Evolutionary conservation across 75 land plant species (phyloP).

Genomic region (Cupressus sempervirens): DNA sequence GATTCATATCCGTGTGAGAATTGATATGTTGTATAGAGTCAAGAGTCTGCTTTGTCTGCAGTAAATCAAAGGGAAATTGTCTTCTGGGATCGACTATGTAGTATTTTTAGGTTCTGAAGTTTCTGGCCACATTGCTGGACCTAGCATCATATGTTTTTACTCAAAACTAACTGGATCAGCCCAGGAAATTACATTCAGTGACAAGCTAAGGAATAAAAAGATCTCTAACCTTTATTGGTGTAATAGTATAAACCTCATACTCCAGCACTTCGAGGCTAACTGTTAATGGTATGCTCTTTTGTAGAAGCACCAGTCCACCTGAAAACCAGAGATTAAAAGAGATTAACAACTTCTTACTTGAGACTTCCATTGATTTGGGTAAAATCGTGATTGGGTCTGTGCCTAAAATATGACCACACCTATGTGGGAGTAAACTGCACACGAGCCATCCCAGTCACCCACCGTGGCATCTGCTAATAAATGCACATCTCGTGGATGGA

Average conservation of each 20-base stretch:
- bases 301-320: constrained; percentile 50
- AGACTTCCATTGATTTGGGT: neutral
- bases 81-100: no score
- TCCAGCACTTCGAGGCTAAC: constrained; percentile 68
- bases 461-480: constrained; percentile 35
- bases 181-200: neutral
- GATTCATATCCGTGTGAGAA: neutral
- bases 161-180: neutral
- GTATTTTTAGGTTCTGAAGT: no score
- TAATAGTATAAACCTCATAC: constrained; percentile 70
- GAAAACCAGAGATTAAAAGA: neutral
- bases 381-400: neutral
- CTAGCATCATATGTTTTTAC: neutral
- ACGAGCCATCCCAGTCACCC: constrained; percentile 53
- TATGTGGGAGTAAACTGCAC: constrained; percentile 25
- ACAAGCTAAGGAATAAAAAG: neutral
- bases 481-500: constrained; percentile 61
- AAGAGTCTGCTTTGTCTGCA: no score
- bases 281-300: constrained; percentile 43
- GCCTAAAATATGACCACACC: neutral
- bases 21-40: neutral
- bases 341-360: neutral
- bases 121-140: no score
- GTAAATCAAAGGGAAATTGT: no score
- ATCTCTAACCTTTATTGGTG: constrained; percentile 72